phyloP scores from a whole-genome alignment of 208 protist genomes.

The Eutreptiella sp. region DNA sequence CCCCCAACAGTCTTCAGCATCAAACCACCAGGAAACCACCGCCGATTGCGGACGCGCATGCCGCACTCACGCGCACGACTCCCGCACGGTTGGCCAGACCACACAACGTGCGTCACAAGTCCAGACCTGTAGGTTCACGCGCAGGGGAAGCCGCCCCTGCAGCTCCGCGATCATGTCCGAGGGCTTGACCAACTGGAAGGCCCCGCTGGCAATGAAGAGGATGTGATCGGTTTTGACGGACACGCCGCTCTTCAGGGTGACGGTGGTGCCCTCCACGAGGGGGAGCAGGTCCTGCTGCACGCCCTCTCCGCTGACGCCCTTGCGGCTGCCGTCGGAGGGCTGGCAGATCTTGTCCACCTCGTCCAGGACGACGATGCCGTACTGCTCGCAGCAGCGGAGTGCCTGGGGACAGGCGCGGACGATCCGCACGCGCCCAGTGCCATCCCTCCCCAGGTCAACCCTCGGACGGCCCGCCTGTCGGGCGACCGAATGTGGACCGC shows the following conservation, averaged over 20 bases:
- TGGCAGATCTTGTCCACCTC: slow-evolving; percentile 95
- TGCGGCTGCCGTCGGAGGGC: slow-evolving; percentile 33
- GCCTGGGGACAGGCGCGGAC: no score
- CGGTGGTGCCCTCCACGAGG: slow-evolving; percentile 90
- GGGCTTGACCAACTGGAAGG: slow-evolving; percentile 86
- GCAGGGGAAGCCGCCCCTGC: slow-evolving; percentile 91
- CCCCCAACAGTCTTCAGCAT: no score
- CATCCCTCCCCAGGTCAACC: no score
- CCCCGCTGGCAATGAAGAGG: slow-evolving; percentile 93
- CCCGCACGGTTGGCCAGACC: no score
- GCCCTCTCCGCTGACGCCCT: slow-evolving; percentile 81
- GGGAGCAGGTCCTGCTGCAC: slow-evolving; percentile 96
- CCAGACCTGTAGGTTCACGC: no score
- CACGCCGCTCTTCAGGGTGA: slow-evolving; percentile 91
- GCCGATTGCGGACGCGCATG: no score
- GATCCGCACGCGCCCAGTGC: no score
- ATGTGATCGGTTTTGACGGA: slow-evolving; percentile 92
- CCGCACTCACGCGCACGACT: no score
- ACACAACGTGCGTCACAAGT: no score
- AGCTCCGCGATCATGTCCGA: slow-evolving; percentile 88
- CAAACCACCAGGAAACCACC: no score
- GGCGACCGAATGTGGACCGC: no score
- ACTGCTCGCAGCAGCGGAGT: slow-evolving; percentile 60
- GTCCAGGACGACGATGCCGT: slow-evolving; percentile 96
- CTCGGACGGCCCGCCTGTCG: no score